Percentiles rank a stretch among this genome's conserved stretches.
These are phyloP conservation scores for Lactifluus piperatus DNA, from an alignment of 768 basidiomycete genomes.

Conservation along the genomic window DNA sequence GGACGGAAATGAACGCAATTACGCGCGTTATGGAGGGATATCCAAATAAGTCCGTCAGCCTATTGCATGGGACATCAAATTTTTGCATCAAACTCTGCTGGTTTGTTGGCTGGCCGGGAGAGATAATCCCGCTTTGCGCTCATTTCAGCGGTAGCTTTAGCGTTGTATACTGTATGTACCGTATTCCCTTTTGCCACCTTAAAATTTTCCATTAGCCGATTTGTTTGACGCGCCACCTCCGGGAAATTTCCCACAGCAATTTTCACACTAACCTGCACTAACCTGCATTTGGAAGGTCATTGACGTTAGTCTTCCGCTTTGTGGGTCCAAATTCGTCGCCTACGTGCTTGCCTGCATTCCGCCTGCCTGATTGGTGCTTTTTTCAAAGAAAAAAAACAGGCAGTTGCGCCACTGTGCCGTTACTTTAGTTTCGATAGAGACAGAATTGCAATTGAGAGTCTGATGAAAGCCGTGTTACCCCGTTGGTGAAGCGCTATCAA, in stretches of 20 bases:
- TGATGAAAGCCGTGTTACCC: not conserved
- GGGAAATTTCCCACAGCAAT: not conserved
- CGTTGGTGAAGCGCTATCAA: no score
- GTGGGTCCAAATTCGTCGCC: not conserved
- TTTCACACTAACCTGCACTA: not conserved
- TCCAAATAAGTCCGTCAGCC: constrained; percentile 36
- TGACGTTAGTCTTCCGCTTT: not conserved
- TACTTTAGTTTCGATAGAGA: not conserved
- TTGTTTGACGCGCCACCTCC: not conserved
- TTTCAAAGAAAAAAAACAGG: not conserved
- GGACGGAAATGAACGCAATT: constrained; percentile 71
- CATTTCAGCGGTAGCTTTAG: not conserved
- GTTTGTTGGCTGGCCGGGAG: constrained; percentile 14
- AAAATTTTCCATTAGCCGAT: not conserved
- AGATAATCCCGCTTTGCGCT: constrained; percentile 21
- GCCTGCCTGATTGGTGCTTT: not conserved
- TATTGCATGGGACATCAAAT: not conserved
- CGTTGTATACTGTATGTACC: not conserved
- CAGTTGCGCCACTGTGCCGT: not conserved
- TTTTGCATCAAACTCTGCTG: not conserved
- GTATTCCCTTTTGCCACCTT: not conserved
- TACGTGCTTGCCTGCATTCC: not conserved
- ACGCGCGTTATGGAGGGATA: constrained; percentile 81
- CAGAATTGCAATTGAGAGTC: not conserved
- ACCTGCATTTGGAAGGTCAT: not conserved